Base-by-base conservation (phyloP, 805 yeast genomes). In the Huiozyma sinensis region DNA sequence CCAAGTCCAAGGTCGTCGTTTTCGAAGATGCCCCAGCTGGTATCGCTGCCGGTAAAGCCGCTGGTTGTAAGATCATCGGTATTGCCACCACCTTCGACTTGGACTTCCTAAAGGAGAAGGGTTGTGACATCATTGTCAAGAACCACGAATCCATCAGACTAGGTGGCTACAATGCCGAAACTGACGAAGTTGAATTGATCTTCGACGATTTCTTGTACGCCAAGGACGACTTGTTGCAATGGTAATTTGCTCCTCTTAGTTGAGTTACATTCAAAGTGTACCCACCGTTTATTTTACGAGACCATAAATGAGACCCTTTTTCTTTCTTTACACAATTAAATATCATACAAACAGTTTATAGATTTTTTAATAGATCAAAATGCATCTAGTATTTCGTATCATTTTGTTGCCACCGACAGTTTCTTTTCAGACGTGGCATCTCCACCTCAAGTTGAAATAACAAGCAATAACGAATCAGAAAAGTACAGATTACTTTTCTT, bases 21-120 rank as follows among this genome's bases (percentile, higher is more conserved):
- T 85, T 85, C 58, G 95, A 85, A 68, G 95, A 85, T 61, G 94
- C 95, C 39, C 90, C 88, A 47, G 89, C 92, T 41, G 95, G 95
- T 60, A 77, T 84, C 50, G 66, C 75, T 55, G 90, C 95, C 35
- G 95, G 94, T 58, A 77, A 78, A 60, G 83, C 74, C 44, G 89
- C 92, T 28, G 94, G 89, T 47, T 87, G 92, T 61, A 71, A 75
- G 59, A 81, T 83, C 48, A 77, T 85, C 54, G 95, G 94, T 59
- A 81, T 85, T 64, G 83, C 89, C 52, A 81, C 90, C 48, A 79
- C 92, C 44, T 83, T 82, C 64, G 78, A 73, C 50, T 74, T 83
- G 35, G 80, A 77, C 48, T 73, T 73, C 59, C 81, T 85, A 47
- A 73, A 79, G 65, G 75, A 70, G 44, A 76, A 84, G 44, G 95